Conservation (phyloP, 116 monocot species). For the Thalassia testudinum region DNA sequence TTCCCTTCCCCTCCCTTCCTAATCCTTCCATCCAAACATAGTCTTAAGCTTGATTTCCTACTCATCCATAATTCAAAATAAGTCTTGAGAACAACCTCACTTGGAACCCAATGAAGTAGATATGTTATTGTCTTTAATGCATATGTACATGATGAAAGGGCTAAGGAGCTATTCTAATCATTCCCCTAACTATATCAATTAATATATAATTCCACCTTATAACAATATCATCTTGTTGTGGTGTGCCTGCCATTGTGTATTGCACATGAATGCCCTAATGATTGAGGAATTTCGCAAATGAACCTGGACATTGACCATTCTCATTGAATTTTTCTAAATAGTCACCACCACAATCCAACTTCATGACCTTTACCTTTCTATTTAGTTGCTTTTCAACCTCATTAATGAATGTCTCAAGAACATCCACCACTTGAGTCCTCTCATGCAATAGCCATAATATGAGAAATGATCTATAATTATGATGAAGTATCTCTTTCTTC, state of each 20-base stretch:
- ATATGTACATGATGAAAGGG: not conserved
- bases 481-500: not conserved
- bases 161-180: not conserved
- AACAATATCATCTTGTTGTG: not conserved
- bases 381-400: not conserved
- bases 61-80: no score
- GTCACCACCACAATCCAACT: not conserved
- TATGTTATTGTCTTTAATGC: not conserved
- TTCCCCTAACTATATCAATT: no score
- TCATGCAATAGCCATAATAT: not conserved
- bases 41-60: no score
- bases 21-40: no score
- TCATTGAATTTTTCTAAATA: not conserved
- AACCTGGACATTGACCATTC: not conserved
- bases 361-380: no score
- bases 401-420: not conserved
- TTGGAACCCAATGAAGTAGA: no score
- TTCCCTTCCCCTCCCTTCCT: no score
- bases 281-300: no score
- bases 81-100: no score
- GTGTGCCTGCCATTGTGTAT: not conserved
- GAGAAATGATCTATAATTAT: not conserved
- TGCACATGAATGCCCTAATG: no score
- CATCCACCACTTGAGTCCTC: not conserved
- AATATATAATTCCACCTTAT: no score